phyloP scores from a whole-genome alignment of 2,329 filamentous ascomycete species.

The Dryadomyces quercivorus region DNA sequence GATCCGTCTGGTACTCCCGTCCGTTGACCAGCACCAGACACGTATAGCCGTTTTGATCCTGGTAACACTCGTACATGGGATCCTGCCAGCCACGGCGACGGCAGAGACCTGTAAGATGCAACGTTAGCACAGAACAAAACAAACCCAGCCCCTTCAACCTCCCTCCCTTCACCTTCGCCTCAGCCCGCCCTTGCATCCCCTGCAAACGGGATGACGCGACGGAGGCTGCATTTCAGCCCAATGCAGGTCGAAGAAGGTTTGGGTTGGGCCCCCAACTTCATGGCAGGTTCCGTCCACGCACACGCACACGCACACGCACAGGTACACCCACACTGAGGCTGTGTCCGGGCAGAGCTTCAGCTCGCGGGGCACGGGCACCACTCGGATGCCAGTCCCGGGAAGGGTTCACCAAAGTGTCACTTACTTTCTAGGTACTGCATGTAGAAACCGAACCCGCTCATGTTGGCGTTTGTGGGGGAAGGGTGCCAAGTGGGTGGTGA shows the following conservation, averaged over 20 bases:
- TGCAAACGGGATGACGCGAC: slow-evolving; percentile 13
- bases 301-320: not conserved
- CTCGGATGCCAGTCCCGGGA: too few relatives aligned
- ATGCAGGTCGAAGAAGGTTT: slow-evolving; percentile 10
- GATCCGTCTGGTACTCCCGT: slow-evolving; percentile 87
- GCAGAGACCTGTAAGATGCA: slow-evolving; percentile 62
- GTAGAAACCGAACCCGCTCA: slow-evolving; percentile 49
- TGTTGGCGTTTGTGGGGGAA: slow-evolving; percentile 22
- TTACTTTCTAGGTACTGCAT: slow-evolving; percentile 67
- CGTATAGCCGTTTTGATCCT: slow-evolving; percentile 62
- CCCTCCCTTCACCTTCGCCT: too few relatives aligned
- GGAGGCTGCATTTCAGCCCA: slow-evolving; percentile 24
- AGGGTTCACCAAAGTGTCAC: slow-evolving; percentile 21
- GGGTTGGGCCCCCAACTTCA: not conserved
- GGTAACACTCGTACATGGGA: slow-evolving; percentile 76
- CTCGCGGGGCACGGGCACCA: too few relatives aligned
- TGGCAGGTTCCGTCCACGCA: not conserved
- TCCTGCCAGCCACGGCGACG: slow-evolving; percentile 88
- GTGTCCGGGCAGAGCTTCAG: not conserved
- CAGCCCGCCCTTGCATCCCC: slow-evolving; percentile 1
- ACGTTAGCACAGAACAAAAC: too few relatives aligned
- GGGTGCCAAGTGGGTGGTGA: too few relatives aligned
- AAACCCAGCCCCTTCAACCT: too few relatives aligned
- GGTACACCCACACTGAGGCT: not conserved
- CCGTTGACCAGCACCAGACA: slow-evolving; percentile 94